Conservation (phyloP, 495 filamentous ascomycete species). For the Penicillium roqueforti region DNA sequence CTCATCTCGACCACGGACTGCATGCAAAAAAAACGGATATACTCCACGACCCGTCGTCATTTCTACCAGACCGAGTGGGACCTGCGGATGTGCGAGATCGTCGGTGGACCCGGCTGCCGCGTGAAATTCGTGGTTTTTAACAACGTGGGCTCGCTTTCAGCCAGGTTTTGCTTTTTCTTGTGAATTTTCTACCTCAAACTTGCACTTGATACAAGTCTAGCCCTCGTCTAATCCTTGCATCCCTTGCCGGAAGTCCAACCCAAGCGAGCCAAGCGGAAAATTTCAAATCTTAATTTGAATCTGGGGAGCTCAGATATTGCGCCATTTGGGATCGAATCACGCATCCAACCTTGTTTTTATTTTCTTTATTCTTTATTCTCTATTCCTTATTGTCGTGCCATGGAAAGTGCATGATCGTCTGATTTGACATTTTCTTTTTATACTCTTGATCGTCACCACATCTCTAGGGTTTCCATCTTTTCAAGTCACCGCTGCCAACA, state of each 20-base stretch:
- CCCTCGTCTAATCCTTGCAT: constrained; percentile 1
- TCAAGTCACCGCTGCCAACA: not conserved
- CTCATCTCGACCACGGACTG: not conserved
- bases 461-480: constrained; percentile 2
- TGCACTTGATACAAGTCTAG: not conserved
- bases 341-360: constrained; percentile 9
- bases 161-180: not conserved
- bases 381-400: constrained; percentile 14
- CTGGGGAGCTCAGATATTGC: constrained; percentile 30
- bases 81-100: constrained; percentile 16
- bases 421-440: constrained; percentile 15
- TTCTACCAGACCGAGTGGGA: constrained; percentile 32
- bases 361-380: constrained; percentile 10
- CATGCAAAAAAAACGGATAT: not conserved
- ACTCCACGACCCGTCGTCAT: constrained; percentile 31
- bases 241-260: not conserved
- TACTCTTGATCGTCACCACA: constrained; percentile 15
- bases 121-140: not conserved
- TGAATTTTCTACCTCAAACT: not conserved
- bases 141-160: not conserved
- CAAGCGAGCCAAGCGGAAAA: constrained; percentile 3
- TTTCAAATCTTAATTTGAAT: constrained; percentile 11
- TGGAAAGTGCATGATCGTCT: constrained; percentile 18
- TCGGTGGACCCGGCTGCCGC: constrained; percentile 2
- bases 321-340: constrained; percentile 27